Conservation (phyloP, 2,329 filamentous ascomycete species). For the Ophiostoma australiae region DNA sequence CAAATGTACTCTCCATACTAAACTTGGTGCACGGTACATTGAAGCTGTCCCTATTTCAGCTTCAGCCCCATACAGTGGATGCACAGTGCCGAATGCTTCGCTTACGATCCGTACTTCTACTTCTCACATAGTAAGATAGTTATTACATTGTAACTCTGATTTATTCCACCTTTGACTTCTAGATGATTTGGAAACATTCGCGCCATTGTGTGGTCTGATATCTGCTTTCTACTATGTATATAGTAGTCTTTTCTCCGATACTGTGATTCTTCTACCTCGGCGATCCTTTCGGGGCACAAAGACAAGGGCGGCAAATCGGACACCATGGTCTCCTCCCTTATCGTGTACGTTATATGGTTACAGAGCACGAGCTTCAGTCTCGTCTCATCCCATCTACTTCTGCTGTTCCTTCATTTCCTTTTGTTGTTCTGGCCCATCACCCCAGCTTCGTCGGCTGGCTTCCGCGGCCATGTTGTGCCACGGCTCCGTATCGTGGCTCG, state of each 20-base stretch:
- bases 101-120: not conserved
- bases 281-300: not conserved
- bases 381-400: not conserved
- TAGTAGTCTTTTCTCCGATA: no score
- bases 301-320: not conserved
- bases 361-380: no score
- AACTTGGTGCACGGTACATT: not conserved
- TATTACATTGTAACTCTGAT: not conserved
- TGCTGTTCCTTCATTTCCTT: not conserved
- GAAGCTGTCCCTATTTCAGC: not conserved
- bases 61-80: not conserved
- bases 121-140: no score
- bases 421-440: not conserved
- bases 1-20: not conserved
- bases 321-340: no score
- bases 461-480: not conserved
- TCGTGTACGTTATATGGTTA: no score
- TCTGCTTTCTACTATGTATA: not conserved
- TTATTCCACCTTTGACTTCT: not conserved
- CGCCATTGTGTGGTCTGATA: not conserved
- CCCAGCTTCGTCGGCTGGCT: not conserved
- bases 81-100: not conserved
- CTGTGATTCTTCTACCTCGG: not conserved
- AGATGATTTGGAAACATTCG: slow-evolving; percentile 6
- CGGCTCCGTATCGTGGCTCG: not conserved